Base-by-base conservation (phyloP, 345 rosid genomes). In the Xanthoceras sorbifolium region DNA sequence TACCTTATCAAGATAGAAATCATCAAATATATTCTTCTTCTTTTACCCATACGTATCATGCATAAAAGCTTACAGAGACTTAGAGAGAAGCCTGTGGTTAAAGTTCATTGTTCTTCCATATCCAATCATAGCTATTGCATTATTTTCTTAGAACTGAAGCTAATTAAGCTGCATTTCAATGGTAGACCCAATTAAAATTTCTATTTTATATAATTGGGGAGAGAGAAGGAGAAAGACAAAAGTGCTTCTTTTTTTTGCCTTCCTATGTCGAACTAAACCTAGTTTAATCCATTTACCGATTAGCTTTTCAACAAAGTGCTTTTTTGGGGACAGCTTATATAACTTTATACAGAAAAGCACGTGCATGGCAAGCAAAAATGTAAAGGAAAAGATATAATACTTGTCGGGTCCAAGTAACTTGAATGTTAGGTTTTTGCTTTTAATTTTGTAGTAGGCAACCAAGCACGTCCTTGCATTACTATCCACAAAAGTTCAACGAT, bases 141-240 rank as follows among this genome's bases (percentile, higher is more conserved):
- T 70, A 69, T 78, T 82, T 73, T 76, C 84, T 73, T 83, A 34
- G 38, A 81, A 83, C 60, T 64, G 72, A 83, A 81, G 86, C 69
- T 67, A 65, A 28, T n/a, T n/a, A n/a, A n/a, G n/a, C n/a, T n/a
- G 31, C 1, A 36, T 38, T n/a, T 46, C 5, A 55, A 57, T 57
- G 62, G 71, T 67, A 68, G 84, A 67, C 77, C 82, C 75, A 17
- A n/a, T n/a, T n/a, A n/a, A n/a, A 60, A 59, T 9, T 9, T 38
- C 38, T 32, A 6, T 23, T 52, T 66, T 57, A 22, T 55, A 12
- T 72, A 44, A 68, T 29, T 72, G 32, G 54, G 29, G 66, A 67
- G 75, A 73, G 34, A 63, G 32, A 72, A 29, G 6, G 32, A 32
- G 62, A 29, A 15, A 42, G 64, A 42, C 2, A 32, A 57, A 9